Conservation (phyloP, 2,329 filamentous ascomycete species). For the Phaeosphaeriaceae sp. region DNA sequence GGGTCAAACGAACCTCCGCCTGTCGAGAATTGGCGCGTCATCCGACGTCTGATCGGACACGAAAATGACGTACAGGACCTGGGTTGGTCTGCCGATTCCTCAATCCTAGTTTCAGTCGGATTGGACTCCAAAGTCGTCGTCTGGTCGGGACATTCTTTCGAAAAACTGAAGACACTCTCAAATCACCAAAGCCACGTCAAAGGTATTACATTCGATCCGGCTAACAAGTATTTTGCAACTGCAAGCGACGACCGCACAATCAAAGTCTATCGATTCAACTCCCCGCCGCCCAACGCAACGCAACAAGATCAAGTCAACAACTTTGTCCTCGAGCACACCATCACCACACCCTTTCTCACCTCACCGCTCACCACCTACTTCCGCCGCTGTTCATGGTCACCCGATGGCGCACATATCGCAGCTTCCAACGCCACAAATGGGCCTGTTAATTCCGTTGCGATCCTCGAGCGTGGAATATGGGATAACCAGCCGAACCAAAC, state of each 20-base stretch:
- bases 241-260: conserved; percentile 96
- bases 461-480: conserved; percentile 91
- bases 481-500: conserved; percentile 70
- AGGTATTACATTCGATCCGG: conserved; percentile 96
- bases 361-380: conserved; percentile 98
- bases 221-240: conserved; percentile 99
- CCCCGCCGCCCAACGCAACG: conserved; percentile 84
- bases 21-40: conserved; percentile 97
- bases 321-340: conserved; percentile 92
- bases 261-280: conserved; percentile 94
- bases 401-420: conserved; percentile 95
- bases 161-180: conserved; percentile 92
- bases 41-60: conserved; percentile 90
- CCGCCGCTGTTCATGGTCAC: conserved; percentile 94
- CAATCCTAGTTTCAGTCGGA: conserved; percentile 92
- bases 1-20: conserved; percentile 88
- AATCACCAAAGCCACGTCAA: conserved; percentile 98
- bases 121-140: conserved; percentile 97
- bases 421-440: conserved; percentile 97
- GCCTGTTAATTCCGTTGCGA: conserved; percentile 94
- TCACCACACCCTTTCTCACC: conserved; percentile 83
- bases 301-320: conserved; percentile 97
- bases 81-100: conserved; percentile 95
- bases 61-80: conserved; percentile 99
- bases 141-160: conserved; percentile 97